Evolutionary conservation across 345 rosid species (phyloP).

Genomic region (Laguncularia racemosa): DNA sequence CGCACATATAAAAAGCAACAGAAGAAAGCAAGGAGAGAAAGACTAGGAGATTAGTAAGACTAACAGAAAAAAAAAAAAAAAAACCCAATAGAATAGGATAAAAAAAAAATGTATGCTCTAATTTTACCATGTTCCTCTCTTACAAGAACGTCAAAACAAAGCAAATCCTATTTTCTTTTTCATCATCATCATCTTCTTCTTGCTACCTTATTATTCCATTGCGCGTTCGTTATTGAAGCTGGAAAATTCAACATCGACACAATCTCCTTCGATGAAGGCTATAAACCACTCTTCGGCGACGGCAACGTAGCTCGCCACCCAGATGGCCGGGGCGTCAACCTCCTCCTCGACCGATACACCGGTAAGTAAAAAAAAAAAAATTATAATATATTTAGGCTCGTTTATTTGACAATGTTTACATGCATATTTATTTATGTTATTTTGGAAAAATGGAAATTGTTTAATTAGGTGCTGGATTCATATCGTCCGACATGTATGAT

Average conservation of each 20-base stretch:
- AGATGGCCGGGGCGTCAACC: slow-evolving; percentile 64
- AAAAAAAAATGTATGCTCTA: not conserved
- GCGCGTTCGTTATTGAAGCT: not conserved
- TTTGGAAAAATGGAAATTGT: not conserved
- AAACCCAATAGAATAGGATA: too few species aligned
- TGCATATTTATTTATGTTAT: not conserved
- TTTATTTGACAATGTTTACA: too few species aligned
- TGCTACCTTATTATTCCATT: not conserved
- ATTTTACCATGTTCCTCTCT: not conserved
- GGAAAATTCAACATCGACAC: slow-evolving; percentile 40
- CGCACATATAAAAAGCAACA: not conserved
- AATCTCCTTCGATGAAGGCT: slow-evolving; percentile 73
- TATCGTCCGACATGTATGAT: slow-evolving; percentile 76
- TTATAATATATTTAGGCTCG: too few species aligned
- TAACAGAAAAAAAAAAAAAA: not conserved
- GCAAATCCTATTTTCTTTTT: not conserved
- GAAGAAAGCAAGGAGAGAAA: not conserved
- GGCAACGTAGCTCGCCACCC: slow-evolving; percentile 71
- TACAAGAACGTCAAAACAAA: not conserved
- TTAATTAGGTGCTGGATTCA: slow-evolving; percentile 77
- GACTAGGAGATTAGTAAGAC: not conserved
- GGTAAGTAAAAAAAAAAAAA: slow-evolving; percentile 25
- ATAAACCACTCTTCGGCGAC: slow-evolving; percentile 78
- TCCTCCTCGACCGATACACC: slow-evolving; percentile 78
- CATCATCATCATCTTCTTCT: slow-evolving; percentile 7